Percentiles rank a stretch among this genome's conserved stretches.
These are phyloP conservation scores for Diaporthe ilicicola DNA, from an alignment of 2,329 filamentous ascomycete genomes.

Conservation along the genomic window DNA sequence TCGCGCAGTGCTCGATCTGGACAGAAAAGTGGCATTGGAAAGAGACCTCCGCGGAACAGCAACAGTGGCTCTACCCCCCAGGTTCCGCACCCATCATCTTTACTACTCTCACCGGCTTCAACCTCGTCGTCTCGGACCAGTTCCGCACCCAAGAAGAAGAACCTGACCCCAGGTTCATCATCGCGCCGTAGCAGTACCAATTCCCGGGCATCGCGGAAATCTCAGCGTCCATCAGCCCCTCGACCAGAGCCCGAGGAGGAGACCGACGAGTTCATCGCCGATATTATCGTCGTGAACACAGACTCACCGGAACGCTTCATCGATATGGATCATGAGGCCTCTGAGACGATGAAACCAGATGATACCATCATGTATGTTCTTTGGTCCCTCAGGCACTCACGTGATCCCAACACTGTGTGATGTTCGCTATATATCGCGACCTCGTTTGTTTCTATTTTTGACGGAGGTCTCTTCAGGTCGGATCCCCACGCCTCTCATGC, in stretches of 20 bases:
- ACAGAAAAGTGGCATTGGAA: constrained; percentile 45
- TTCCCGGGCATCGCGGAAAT: constrained; percentile 18
- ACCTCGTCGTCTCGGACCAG: neutral
- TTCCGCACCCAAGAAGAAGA: constrained; percentile 15
- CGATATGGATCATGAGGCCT: constrained; percentile 39
- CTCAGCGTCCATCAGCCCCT: neutral
- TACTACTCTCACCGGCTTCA: constrained; percentile 25
- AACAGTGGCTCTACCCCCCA: constrained; percentile 26
- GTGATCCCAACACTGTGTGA: neutral
- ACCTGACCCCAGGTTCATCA: neutral
- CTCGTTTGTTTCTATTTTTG: neutral
- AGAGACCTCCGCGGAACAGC: constrained; percentile 37
- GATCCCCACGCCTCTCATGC: constrained; percentile 6
- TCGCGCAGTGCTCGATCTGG: constrained; percentile 43
- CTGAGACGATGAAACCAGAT: constrained; percentile 34
- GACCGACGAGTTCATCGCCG: constrained; percentile 44
- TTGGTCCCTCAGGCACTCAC: neutral
- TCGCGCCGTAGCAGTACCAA: constrained; percentile 23
- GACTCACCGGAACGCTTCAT: constrained; percentile 49
- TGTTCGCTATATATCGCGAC: neutral
- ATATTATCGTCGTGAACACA: constrained; percentile 56
- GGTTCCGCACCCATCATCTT: constrained; percentile 13
- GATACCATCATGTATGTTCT: constrained; percentile 36
- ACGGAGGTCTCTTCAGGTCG: constrained; percentile 6
- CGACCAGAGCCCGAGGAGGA: neutral